Conservation (phyloP, 1,284 basidiomycete genomes). For the Fomitopsis pinicola region DNA sequence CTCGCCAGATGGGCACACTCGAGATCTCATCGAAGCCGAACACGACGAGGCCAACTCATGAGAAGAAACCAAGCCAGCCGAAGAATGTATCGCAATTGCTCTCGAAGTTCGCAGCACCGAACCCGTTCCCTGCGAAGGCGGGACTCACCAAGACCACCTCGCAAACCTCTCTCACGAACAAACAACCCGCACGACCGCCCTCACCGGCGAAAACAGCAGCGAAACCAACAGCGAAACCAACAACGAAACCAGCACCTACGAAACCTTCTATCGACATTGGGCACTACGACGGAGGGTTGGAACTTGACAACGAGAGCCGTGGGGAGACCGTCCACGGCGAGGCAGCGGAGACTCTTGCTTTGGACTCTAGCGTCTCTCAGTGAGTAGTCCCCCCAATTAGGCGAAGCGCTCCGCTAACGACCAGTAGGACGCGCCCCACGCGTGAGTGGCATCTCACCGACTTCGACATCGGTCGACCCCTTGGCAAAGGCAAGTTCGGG, state of each 20-base stretch:
- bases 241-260: neutral
- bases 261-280: conserved; percentile 61
- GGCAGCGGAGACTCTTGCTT: conserved; percentile 68
- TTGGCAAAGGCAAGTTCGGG: conserved; percentile 99
- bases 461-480: conserved; percentile 93
- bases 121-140: conserved; percentile 30
- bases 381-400: conserved; percentile 30
- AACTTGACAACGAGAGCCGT: conserved; percentile 70
- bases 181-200: conserved; percentile 21
- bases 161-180: conserved; percentile 18
- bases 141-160: conserved; percentile 21
- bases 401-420: neutral
- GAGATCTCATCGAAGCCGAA: conserved; percentile 45
- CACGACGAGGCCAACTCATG: conserved; percentile 28
- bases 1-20: conserved; percentile 45
- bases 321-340: conserved; percentile 63
- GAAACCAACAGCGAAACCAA: conserved; percentile 15
- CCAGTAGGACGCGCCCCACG: conserved; percentile 56
- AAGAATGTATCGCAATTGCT: conserved; percentile 60
- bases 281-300: conserved; percentile 82
- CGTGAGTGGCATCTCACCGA: conserved; percentile 82
- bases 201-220: conserved; percentile 20
- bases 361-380: conserved; percentile 71
- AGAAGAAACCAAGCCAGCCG: conserved; percentile 48
- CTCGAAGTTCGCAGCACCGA: conserved; percentile 61